Evolutionary conservation across 805 yeast genomes (phyloP).

Genomic region (Lipomyces anomalus): DNA sequence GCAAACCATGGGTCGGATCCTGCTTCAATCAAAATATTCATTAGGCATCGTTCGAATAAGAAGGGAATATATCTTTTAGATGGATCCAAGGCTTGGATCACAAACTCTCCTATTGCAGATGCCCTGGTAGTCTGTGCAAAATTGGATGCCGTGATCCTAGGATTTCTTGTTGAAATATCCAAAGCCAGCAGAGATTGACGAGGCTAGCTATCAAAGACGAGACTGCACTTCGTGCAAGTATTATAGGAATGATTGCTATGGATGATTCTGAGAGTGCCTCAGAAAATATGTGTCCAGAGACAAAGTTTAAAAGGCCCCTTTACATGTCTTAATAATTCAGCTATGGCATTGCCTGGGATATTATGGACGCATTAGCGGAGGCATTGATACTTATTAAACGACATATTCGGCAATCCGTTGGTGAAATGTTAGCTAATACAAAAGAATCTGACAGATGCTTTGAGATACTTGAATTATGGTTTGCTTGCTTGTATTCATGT

Average conservation of each 20-base stretch:
- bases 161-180: slow-evolving; percentile 39
- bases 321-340: slow-evolving; percentile 42
- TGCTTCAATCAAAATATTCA: slow-evolving; percentile 51
- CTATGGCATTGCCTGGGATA: slow-evolving; percentile 42
- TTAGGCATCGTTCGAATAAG: slow-evolving; percentile 40
- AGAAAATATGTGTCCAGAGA: slow-evolving; percentile 38
- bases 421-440: slow-evolving; percentile 40
- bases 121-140: slow-evolving; percentile 41
- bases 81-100: slow-evolving; percentile 43
- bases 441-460: slow-evolving; percentile 40
- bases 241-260: slow-evolving; percentile 41
- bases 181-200: slow-evolving; percentile 31
- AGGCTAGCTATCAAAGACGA: slow-evolving; percentile 40
- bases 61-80: slow-evolving; percentile 37
- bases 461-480: slow-evolving; percentile 39
- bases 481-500: slow-evolving; percentile 38
- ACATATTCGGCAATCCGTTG: slow-evolving; percentile 36
- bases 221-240: slow-evolving; percentile 38
- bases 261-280: slow-evolving; percentile 42
- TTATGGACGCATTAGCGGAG: slow-evolving; percentile 42
- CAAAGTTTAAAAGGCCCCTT: slow-evolving; percentile 40
- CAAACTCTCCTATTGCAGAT: slow-evolving; percentile 44
- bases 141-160: slow-evolving; percentile 40
- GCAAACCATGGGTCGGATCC: slow-evolving; percentile 59
- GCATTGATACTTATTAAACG: slow-evolving; percentile 35